Conservation (phyloP, 768 basidiomycete species). For the Panaeolus papilionaceus region DNA sequence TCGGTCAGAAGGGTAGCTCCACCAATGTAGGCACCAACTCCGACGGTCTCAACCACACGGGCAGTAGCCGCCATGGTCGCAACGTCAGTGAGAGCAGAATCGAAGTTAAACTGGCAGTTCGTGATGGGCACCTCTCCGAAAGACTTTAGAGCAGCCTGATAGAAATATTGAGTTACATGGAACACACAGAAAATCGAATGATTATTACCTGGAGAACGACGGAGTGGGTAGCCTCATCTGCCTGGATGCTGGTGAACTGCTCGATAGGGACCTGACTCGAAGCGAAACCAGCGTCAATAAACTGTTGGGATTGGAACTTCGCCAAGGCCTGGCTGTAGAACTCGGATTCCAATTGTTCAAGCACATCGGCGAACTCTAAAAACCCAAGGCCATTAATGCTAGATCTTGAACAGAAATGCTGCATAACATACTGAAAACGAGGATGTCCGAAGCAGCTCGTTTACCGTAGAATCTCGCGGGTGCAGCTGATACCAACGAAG, state of each 20-base stretch:
- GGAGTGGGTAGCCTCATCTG: conserved; percentile 69
- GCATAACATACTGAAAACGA: conserved; percentile 64
- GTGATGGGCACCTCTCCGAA: conserved; percentile 61
- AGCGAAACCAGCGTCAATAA: conserved; percentile 67
- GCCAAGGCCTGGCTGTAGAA: conserved; percentile 73
- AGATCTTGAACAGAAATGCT: background rate
- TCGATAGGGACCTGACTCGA: conserved; percentile 60
- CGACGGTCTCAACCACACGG: conserved; percentile 77
- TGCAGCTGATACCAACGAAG: conserved; percentile 49
- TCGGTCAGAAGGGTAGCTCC: conserved; percentile 68
- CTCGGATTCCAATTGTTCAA: conserved; percentile 73
- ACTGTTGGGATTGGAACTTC: conserved; percentile 71
- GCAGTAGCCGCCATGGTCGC: conserved; percentile 73
- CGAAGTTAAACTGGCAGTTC: conserved; percentile 74
- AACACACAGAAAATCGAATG: conserved; percentile 5
- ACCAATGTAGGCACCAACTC: conserved; percentile 80
- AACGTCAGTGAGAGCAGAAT: conserved; percentile 65
- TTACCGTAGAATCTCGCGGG: conserved; percentile 50
- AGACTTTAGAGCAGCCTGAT: conserved; percentile 53
- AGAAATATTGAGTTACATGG: conserved; percentile 2
- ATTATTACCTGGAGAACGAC: conserved; percentile 53
- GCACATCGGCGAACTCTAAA: conserved; percentile 75
- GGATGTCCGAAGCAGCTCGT: conserved; percentile 50
- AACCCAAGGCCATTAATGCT: conserved; percentile 15
- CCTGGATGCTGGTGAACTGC: conserved; percentile 63